Conservation (phyloP, 345 rosid species). For the Limnanthes douglasii region DNA sequence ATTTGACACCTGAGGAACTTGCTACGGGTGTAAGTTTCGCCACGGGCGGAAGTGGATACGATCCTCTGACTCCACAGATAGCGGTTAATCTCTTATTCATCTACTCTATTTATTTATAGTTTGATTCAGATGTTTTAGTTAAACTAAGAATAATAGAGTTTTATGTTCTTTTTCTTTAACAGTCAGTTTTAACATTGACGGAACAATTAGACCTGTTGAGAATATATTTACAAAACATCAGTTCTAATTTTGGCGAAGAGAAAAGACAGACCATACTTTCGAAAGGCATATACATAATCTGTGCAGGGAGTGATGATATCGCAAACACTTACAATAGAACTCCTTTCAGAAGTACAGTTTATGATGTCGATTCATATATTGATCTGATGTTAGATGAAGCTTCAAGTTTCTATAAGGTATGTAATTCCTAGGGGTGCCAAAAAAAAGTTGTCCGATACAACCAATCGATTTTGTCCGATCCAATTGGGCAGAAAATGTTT, state of each 20-base stretch:
- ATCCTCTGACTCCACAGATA: constrained; percentile 15
- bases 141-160: background rate
- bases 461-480: too few species aligned
- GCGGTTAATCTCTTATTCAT: background rate
- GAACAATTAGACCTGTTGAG: constrained; percentile 17
- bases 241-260: constrained; percentile 24
- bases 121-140: too few species aligned
- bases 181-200: constrained; percentile 19
- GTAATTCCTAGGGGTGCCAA: too few species aligned
- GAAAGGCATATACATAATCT: constrained; percentile 20
- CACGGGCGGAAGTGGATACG: constrained; percentile 20
- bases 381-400: constrained; percentile 24
- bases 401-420: constrained; percentile 27
- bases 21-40: constrained; percentile 32
- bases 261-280: constrained; percentile 19
- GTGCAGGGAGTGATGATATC: constrained; percentile 45
- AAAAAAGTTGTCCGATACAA: too few species aligned
- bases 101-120: background rate
- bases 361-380: constrained; percentile 27
- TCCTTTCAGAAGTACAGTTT: constrained; percentile 7
- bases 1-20: constrained; percentile 18
- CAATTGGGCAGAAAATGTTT: background rate
- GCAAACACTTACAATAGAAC: constrained; percentile 30
- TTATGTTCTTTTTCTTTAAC: background rate
- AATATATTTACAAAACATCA: constrained; percentile 8